Base-by-base conservation (phyloP, 176 grass and related monocot genomes). In the Phragmites australis region DNA sequence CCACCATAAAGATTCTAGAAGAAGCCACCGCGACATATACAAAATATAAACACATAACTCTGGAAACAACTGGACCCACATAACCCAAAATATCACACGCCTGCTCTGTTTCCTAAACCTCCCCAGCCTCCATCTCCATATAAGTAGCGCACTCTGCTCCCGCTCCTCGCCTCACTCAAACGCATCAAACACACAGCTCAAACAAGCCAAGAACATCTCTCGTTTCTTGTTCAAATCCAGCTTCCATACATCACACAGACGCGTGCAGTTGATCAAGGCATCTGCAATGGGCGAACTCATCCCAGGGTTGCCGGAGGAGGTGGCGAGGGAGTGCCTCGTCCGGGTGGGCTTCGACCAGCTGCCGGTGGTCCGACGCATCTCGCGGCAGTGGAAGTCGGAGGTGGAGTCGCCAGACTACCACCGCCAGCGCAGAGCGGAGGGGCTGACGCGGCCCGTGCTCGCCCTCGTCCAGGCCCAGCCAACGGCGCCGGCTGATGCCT, bases 301-400 rank as follows among this genome's bases (percentile, higher is more conserved):
- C 6, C 92, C 92, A 0, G 96, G 96, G 15, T 55, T 98, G 30
- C 92, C 96, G 15, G 78, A 98, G 40, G 92, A 98, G 31, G 83
- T 98, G 46, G 96, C 96, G 30, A 89, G 85, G 83, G 96, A 98
- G 86, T 98, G 96, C 81, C 90, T 98, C 57, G 68, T 98, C 73
- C 81, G 96, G 3, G 88, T 98, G 46, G 86, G 86, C 1, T 94
- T 89, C 74, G 88, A 93, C 44, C 84, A 65, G 56, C 89, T 98
- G 14, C 90, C 88, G 9, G 64, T 80, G 6, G 88, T 87, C 53
- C 86, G 95, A 6, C 83, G 83, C 51, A 91, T 94, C 53, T 98
- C 92, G 65, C 83, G 88, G 10, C 77, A 54, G 80, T 98, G 95
- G 95, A 89, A 89, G 84, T 76, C 60, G 26, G 92, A 98, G 79